Base-by-base conservation (phyloP, 352 stramenopile genomes). In the Pythium dissimile region DNA sequence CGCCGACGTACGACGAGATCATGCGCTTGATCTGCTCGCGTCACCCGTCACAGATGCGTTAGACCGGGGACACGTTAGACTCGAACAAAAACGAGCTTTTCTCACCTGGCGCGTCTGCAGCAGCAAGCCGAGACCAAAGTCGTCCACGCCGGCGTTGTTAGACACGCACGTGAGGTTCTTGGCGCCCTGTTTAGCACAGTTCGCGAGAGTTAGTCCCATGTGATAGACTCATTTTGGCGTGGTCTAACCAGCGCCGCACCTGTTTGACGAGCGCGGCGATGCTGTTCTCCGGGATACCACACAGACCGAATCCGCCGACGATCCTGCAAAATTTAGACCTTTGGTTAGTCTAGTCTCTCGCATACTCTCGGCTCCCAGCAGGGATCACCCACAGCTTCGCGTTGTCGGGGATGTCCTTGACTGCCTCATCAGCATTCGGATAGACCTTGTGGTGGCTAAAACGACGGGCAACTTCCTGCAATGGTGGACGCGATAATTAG, bases 1-100 rank as follows among this genome's bases (percentile, higher is more conserved):
- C 95, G 23, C 95, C 96, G 3, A 99, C 95, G 69, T 99, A 98
- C 13, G 79, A 96, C 48, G 86, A 97, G 44, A 98, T 98, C 88
- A 99, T 97, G 39, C 91, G 78, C 68, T 98, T 98, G 35, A 99
- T 96, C 80, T 90, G 24, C 31, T 42, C 23, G 41, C 43, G 39
- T 45, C 58, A 66, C 27, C 42, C n/a, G 31, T 42, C 30, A 13
- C 46, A 42, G 28, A 43, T 50, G 31, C n/a, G 34, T 32, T 56
- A 44, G 31, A 24, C 18, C 39, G 37, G 28, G 16, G n/a, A n/a
- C n/a, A n/a, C n/a, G n/a, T n/a, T n/a, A n/a, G n/a, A n/a, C n/a
- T n/a, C n/a, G n/a, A n/a, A n/a, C n/a, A n/a, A 23, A 51, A 49
- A 20, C 8, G 35, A n/a, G n/a, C n/a, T n/a, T n/a, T n/a, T n/a